Conservation (phyloP, 1,284 basidiomycete genomes). For the Exobasidium rhododendri region DNA sequence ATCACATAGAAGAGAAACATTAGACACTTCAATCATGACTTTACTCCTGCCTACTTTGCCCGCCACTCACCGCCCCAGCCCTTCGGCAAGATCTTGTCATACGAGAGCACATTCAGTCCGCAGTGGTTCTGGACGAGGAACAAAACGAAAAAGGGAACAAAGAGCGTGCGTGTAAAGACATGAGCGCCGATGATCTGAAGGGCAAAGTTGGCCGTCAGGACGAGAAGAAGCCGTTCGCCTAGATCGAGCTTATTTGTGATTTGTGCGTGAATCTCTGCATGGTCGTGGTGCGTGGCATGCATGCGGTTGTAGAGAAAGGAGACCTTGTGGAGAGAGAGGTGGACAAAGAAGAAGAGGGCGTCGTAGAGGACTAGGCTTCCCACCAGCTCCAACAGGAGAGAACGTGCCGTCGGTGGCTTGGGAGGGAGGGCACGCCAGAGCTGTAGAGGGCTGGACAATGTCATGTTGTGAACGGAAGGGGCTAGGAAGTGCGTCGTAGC, state of each 20-base stretch:
- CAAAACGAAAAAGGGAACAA: slow-evolving; percentile 1
- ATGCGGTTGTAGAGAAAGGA: not conserved
- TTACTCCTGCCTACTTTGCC: too few relatives aligned
- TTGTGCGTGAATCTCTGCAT: slow-evolving; percentile 6
- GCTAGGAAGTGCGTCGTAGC: not conserved
- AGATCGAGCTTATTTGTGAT: slow-evolving; percentile 5
- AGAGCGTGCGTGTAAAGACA: not conserved
- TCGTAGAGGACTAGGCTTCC: not conserved
- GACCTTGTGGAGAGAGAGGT: slow-evolving; percentile 6
- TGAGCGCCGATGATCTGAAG: slow-evolving; percentile 9
- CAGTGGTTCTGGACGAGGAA: slow-evolving; percentile 7
- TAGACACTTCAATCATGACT: too few relatives aligned
- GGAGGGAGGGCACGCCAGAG: slow-evolving; percentile 4
- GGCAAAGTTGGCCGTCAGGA: slow-evolving; percentile 3
- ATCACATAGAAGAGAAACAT: slow-evolving; percentile 1
- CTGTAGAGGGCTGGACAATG: slow-evolving; percentile 1
- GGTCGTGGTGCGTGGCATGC: slow-evolving; percentile 8
- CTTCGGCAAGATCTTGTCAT: slow-evolving; percentile 5
- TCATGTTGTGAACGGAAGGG: not conserved
- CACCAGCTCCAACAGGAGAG: not conserved
- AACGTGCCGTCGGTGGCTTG: not conserved
- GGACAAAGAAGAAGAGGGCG: slow-evolving; percentile 6
- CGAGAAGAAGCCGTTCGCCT: slow-evolving; percentile 1
- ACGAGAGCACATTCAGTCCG: slow-evolving; percentile 1
- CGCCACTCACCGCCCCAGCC: slow-evolving; percentile 9